Evolutionary conservation across 306 rosid genomes (phyloP), one percentile per base, ranked within the genome.

Genomic region (Lathyrus sativus): DNA sequence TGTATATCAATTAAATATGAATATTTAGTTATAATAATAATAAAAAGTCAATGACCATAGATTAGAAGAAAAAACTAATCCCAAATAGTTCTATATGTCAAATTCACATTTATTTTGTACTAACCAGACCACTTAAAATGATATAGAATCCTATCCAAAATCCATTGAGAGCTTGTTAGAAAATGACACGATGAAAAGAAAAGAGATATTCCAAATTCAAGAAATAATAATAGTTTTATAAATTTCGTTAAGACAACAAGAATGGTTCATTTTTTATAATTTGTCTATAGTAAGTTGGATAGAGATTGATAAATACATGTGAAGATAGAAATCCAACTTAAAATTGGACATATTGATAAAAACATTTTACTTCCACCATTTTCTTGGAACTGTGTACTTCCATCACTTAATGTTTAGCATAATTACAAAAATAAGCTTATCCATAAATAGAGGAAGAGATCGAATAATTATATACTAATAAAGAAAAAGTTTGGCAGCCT

Each of bases 291-390:
- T 37, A 54, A 54, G 37, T 22, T 54, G 37, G 60, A 54, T 24
- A 11, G 17, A 54, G 60, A 54, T 54, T 22, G 60, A 54, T 54
- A 24, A 10, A 5, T 11, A 54, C 15, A 54, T 24, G 35, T 54
- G 60, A 54, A 1, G 35, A 54, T 5, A 35, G 35, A 24, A 4
- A 11, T 11, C 35, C 37, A 54, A 54, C 60, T 4, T 1, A 24
- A 54, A 54, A 54, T 24, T 54, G 60, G 60, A 3, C 60, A 24
- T 54, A 54, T 54, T 37, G 37, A 54, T 54, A 24, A 54, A 54
- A 54, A 54, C 60, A 54, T 54, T 22, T 4, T 54, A 54, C 33
- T 24, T 54, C 60, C 56, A 50, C 2, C 14, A 13, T 44, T 8
- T 50, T 18, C 17, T 7, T 50, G 12, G 29, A 11, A 10, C 17